phyloP scores from a whole-genome alignment of 106 monocot species.

The Ottelia alismoides region DNA sequence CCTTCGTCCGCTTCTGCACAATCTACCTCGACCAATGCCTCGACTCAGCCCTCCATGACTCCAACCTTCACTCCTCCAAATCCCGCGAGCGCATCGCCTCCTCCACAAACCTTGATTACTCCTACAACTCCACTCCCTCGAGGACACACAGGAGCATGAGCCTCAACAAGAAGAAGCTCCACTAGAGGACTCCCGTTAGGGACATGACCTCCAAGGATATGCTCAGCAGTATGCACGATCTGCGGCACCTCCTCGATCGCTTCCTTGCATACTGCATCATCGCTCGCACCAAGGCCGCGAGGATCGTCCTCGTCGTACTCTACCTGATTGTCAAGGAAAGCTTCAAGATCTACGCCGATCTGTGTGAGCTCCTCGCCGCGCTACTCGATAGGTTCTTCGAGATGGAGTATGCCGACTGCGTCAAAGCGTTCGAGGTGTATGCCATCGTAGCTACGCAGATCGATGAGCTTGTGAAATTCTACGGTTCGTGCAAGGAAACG shows the following conservation, averaged over 20 bases:
- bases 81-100: too few species aligned
- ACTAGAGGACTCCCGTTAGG: slow-evolving; percentile 35
- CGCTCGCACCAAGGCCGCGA: slow-evolving; percentile 33
- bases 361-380: slow-evolving; percentile 52
- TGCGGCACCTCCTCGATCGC: slow-evolving; percentile 43
- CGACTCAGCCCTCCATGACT: too few species aligned
- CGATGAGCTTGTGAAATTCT: too few species aligned
- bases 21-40: too few species aligned
- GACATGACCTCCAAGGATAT: slow-evolving; percentile 44
- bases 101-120: too few species aligned
- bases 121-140: too few species aligned
- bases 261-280: slow-evolving; percentile 46
- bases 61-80: too few species aligned
- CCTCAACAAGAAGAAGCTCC: too few species aligned
- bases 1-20: too few species aligned
- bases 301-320: slow-evolving; percentile 42
- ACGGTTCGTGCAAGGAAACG: slow-evolving; percentile 55
- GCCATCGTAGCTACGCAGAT: slow-evolving; percentile 61
- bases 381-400: slow-evolving; percentile 66
- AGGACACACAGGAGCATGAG: too few species aligned
- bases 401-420: slow-evolving; percentile 60
- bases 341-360: slow-evolving; percentile 50
- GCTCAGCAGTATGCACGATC: too few species aligned
- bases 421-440: slow-evolving; percentile 64
- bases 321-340: too few species aligned